Evolutionary conservation across 1,139 yeast species (phyloP).

Genomic region (Geotrichum australiense): DNA sequence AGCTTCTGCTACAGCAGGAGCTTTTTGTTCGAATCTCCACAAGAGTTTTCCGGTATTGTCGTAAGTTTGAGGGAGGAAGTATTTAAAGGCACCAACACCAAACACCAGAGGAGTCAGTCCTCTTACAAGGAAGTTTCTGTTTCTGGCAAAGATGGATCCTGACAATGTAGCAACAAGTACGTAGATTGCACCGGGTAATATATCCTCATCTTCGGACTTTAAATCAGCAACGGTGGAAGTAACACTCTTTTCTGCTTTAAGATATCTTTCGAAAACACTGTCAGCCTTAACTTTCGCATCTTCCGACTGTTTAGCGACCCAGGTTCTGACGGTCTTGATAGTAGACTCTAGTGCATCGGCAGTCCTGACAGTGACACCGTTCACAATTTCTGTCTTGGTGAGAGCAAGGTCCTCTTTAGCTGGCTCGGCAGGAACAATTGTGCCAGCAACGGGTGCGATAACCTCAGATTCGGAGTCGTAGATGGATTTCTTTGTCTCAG

Average conservation of each 20-base stretch:
- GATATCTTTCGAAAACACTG: slow-evolving; percentile 43
- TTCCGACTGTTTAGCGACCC: slow-evolving; percentile 30
- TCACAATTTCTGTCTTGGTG: slow-evolving; percentile 40
- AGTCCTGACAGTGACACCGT: slow-evolving; percentile 54
- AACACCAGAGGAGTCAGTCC: slow-evolving; percentile 55
- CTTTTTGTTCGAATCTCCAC: slow-evolving; percentile 59
- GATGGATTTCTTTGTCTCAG: slow-evolving; percentile 41
- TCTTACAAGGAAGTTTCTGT: slow-evolving; percentile 54
- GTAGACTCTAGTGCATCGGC: slow-evolving; percentile 43
- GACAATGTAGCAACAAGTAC: slow-evolving; percentile 67
- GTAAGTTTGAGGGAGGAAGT: slow-evolving; percentile 74
- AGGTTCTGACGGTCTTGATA: slow-evolving; percentile 44
- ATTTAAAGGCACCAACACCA: slow-evolving; percentile 64
- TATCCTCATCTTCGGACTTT: slow-evolving; percentile 64
- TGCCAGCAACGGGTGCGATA: slow-evolving; percentile 48
- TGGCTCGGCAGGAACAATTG: slow-evolving; percentile 47
- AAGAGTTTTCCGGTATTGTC: slow-evolving; percentile 53
- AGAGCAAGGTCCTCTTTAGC: slow-evolving; percentile 36
- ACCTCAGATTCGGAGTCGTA: slow-evolving; percentile 41
- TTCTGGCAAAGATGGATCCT: slow-evolving; percentile 76
- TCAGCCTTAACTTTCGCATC: slow-evolving; percentile 38
- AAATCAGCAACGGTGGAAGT: slow-evolving; percentile 61
- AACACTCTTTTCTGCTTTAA: slow-evolving; percentile 58
- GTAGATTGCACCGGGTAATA: slow-evolving; percentile 71
- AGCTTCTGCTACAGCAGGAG: slow-evolving; percentile 61